Evolutionary conservation across 1,284 basidiomycete genomes (phyloP).

Genomic region (Jaminaea rosea): DNA sequence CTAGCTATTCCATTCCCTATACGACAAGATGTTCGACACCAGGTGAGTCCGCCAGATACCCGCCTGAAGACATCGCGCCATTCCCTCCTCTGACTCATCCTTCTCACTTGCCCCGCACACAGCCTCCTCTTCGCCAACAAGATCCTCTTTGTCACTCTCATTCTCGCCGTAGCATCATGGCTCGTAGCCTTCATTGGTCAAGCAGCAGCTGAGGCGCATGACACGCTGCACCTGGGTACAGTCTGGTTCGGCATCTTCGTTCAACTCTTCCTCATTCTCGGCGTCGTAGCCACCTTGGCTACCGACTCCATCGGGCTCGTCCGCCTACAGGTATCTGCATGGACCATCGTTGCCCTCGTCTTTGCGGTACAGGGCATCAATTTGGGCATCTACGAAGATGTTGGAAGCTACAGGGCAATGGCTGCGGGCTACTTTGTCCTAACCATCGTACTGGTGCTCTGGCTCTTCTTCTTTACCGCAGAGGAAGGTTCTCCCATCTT

Average conservation of each 20-base stretch:
- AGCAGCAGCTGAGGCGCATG: constrained; percentile 30
- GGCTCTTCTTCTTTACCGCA: constrained; percentile 91
- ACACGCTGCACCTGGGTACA: constrained; percentile 54
- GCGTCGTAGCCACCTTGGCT: constrained; percentile 70
- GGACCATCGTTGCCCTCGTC: constrained; percentile 75
- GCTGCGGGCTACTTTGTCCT: constrained; percentile 89
- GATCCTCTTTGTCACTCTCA: constrained; percentile 74
- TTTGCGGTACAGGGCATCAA: constrained; percentile 74
- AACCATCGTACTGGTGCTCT: constrained; percentile 72
- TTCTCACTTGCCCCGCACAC: background rate
- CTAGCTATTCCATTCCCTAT: too few species aligned
- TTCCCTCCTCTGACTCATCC: too few species aligned
- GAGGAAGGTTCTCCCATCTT: constrained; percentile 81
- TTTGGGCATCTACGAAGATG: constrained; percentile 40
- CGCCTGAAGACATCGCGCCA: too few species aligned
- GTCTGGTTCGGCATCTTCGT: constrained; percentile 89
- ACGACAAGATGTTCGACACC: too few species aligned
- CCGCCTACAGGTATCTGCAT: constrained; percentile 73
- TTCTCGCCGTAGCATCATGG: constrained; percentile 78
- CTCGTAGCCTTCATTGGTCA: constrained; percentile 79
- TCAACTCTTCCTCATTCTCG: constrained; percentile 69
- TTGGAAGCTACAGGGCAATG: constrained; percentile 54
- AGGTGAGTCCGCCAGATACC: constrained; percentile 15
- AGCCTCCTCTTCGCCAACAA: constrained; percentile 75
- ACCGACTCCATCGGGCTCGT: constrained; percentile 74